These are phyloP conservation scores for Thozetella sp. DNA, from an alignment of 495 filamentous ascomycete species.

Conservation along the genomic window DNA sequence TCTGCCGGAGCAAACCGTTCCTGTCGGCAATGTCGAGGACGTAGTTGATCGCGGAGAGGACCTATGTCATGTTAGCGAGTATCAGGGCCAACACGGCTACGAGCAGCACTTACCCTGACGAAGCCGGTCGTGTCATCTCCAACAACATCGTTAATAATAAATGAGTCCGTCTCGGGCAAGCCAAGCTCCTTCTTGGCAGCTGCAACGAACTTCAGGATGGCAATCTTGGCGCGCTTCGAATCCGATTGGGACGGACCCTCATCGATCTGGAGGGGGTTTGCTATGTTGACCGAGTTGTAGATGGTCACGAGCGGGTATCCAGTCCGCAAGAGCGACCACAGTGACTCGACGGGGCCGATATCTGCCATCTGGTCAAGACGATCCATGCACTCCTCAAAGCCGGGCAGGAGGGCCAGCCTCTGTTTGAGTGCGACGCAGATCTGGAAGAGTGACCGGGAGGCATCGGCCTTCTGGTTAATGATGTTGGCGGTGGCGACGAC, in stretches of 20 bases:
- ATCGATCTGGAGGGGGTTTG: constrained; percentile 61
- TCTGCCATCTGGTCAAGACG: constrained; percentile 54
- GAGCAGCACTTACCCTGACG: constrained; percentile 69
- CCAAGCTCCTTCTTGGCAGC: constrained; percentile 66
- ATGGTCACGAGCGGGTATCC: constrained; percentile 86
- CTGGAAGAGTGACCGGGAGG: constrained; percentile 87
- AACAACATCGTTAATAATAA: constrained; percentile 89
- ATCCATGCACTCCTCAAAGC: constrained; percentile 72
- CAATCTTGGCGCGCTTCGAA: constrained; percentile 64
- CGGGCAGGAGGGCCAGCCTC: constrained; percentile 79
- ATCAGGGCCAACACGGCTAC: neutral
- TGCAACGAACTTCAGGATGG: constrained; percentile 58
- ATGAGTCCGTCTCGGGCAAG: constrained; percentile 79
- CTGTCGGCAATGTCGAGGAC: constrained; percentile 85
- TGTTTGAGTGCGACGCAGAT: constrained; percentile 84
- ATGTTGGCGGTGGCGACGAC: constrained; percentile 82
- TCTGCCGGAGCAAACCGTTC: constrained; percentile 66
- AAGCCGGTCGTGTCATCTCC: constrained; percentile 95
- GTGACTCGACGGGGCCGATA: constrained; percentile 81
- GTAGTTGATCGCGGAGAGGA: constrained; percentile 77
- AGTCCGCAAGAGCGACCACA: constrained; percentile 86
- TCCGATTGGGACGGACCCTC: constrained; percentile 56
- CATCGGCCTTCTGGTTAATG: constrained; percentile 91
- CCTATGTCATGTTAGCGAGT: constrained; percentile 22
- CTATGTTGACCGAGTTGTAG: constrained; percentile 80